A percentile compares a stretch with the other conserved stretches of the same genome.
Evolutionary conservation across 139 green algal species (phyloP).

Genomic region (Zygnema cylindricum): DNA sequence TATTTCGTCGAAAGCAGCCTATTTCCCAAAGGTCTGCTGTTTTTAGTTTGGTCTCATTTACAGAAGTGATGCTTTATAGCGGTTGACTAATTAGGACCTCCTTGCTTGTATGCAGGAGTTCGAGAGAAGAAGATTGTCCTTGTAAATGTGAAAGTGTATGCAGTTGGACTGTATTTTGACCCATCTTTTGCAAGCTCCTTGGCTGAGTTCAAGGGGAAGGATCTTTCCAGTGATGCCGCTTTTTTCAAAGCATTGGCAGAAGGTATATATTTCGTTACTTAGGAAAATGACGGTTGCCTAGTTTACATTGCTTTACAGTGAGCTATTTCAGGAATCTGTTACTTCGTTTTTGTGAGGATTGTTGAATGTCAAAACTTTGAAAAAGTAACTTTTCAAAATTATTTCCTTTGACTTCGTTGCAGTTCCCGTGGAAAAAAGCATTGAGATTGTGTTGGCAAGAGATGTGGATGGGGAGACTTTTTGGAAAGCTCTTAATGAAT

Average conservation of each 20-base stretch:
- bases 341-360: too few relatives aligned
- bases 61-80: too few relatives aligned
- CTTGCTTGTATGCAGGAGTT: constrained; percentile 19
- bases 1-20: background rate
- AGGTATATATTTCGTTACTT: too few relatives aligned
- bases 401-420: background rate
- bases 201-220: constrained; percentile 45
- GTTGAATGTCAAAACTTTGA: too few relatives aligned
- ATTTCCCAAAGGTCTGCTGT: background rate
- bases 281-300: too few relatives aligned
- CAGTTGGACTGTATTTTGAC: constrained; percentile 34
- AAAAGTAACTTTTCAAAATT: too few relatives aligned
- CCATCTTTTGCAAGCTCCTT: background rate
- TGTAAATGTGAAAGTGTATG: constrained; percentile 46
- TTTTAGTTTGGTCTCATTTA: background rate
- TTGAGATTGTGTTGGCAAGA: constrained; percentile 28
- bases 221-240: background rate
- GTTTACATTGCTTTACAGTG: too few relatives aligned
- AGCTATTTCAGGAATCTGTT: too few relatives aligned
- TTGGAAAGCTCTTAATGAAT: constrained; percentile 15
- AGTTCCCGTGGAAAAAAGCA: constrained; percentile 37
- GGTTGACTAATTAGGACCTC: too few relatives aligned
- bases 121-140: constrained; percentile 49
- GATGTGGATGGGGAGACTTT: constrained; percentile 17
- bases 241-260: constrained; percentile 19